A percentile compares a stretch with the other conserved stretches of the same genome.
Evolutionary conservation across 1,139 yeast species (phyloP).

Genomic region (Sugiyamaella paludigena): DNA sequence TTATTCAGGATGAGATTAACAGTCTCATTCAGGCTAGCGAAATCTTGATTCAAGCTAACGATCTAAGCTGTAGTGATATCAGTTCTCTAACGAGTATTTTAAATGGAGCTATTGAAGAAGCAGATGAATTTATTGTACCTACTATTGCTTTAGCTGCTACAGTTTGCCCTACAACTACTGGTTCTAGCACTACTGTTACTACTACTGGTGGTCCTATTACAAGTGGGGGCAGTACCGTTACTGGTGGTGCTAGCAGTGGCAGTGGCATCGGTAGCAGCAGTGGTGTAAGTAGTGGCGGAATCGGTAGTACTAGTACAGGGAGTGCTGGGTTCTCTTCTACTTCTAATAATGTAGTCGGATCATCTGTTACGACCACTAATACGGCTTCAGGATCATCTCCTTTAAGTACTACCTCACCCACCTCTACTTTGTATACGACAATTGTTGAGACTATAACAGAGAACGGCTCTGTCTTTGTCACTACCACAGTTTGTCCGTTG

Average conservation of each 20-base stretch:
- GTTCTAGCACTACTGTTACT: constrained; percentile 5
- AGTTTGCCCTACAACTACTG: constrained; percentile 5
- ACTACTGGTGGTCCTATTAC: background rate
- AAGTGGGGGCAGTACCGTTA: background rate
- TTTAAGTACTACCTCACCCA: constrained; percentile 3
- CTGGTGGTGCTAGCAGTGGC: constrained; percentile 6
- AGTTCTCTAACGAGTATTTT: constrained; percentile 17
- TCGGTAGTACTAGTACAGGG: constrained; percentile 1
- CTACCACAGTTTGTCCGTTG: constrained; percentile 13
- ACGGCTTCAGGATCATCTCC: no score
- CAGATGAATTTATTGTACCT: constrained; percentile 4
- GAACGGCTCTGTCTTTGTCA: constrained; percentile 11
- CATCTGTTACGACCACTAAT: no score
- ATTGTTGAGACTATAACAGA: constrained; percentile 9
- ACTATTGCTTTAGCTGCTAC: constrained; percentile 1
- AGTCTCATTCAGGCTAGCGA: background rate
- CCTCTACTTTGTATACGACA: constrained; percentile 9
- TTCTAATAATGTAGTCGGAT: background rate
- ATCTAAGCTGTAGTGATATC: constrained; percentile 7
- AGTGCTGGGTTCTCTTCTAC: constrained; percentile 6
- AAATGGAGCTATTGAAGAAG: constrained; percentile 11
- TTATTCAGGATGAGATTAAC: constrained; percentile 1
- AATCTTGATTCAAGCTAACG: background rate
- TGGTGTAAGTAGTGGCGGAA: constrained; percentile 6
- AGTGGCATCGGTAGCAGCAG: background rate